Percentiles rank a stretch among this genome's conserved stretches.
phyloP scores from a whole-genome alignment of 2,329 filamentous ascomycete genomes.

The Emmonsiellopsis sp. region DNA sequence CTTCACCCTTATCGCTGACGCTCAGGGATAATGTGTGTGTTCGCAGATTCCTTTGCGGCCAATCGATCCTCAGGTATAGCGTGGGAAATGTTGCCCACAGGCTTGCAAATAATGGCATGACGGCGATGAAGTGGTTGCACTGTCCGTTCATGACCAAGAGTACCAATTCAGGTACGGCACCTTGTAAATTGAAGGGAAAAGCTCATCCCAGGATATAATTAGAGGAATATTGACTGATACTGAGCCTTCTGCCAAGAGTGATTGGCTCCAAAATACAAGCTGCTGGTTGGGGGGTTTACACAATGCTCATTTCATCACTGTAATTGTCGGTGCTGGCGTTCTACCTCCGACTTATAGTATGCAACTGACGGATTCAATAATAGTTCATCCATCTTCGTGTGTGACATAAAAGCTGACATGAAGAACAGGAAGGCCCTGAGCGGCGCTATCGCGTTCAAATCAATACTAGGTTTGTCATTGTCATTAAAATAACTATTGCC shows the following conservation, averaged over 20 bases:
- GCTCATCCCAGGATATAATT: no score
- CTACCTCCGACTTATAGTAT: slow-evolving; percentile 41
- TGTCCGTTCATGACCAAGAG: slow-evolving; percentile 33
- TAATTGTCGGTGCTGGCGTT: slow-evolving; percentile 46
- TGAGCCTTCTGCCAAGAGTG: slow-evolving; percentile 20
- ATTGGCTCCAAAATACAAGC: slow-evolving; percentile 44
- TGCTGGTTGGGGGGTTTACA: slow-evolving; percentile 44
- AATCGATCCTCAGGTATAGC: slow-evolving; percentile 38
- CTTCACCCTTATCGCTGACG: slow-evolving; percentile 7
- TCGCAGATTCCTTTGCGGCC: slow-evolving; percentile 39
- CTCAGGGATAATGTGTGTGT: not conserved
- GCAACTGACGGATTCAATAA: no score
- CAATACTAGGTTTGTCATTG: no score
- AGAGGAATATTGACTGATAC: no score
- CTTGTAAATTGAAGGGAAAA: not conserved
- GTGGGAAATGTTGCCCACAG: slow-evolving; percentile 38
- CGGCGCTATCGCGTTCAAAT: no score
- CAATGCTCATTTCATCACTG: slow-evolving; percentile 39
- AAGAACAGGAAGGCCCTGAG: no score
- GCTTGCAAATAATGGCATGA: slow-evolving; percentile 44
- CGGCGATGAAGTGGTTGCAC: slow-evolving; percentile 33
- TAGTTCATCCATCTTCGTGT: no score
- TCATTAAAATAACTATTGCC: no score
- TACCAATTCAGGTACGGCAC: slow-evolving; percentile 26
- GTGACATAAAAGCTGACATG: no score